phyloP scores from a whole-genome alignment of 192 early-diverging fungal genomes.

The Coemansia sp. region DNA sequence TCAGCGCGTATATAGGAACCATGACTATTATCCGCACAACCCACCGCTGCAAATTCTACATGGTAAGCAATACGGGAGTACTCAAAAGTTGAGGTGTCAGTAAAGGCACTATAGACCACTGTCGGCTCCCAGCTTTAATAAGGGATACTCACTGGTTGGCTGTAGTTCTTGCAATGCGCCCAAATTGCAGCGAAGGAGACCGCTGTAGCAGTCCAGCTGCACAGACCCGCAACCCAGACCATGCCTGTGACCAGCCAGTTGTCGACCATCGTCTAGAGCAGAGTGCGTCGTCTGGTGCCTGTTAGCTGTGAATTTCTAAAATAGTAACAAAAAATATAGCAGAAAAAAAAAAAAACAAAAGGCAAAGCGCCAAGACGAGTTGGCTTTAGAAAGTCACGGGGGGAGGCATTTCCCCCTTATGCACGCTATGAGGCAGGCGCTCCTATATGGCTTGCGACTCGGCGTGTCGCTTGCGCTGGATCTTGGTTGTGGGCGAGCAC shows the following conservation, averaged over 20 bases:
- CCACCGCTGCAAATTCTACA: slow-evolving; percentile 62
- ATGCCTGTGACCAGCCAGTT: slow-evolving; percentile 42
- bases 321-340: neutral
- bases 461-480: slow-evolving; percentile 44
- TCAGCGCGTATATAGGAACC: slow-evolving; percentile 88
- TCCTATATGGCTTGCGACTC: slow-evolving; percentile 8
- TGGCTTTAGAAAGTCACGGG: neutral
- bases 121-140: neutral
- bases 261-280: slow-evolving; percentile 18
- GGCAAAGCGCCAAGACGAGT: neutral
- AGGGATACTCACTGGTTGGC: slow-evolving; percentile 39
- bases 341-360: slow-evolving; percentile 2
- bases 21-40: slow-evolving; percentile 68
- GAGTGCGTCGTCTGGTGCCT: neutral
- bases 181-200: slow-evolving; percentile 52
- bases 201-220: slow-evolving; percentile 49
- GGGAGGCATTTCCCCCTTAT: neutral
- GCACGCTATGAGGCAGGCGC: neutral
- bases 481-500: slow-evolving; percentile 50
- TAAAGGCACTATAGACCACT: neutral
- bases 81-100: neutral
- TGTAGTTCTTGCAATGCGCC: slow-evolving; percentile 57
- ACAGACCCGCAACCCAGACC: slow-evolving; percentile 50
- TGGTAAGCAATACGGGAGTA: slow-evolving; percentile 26
- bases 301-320: neutral